Evolutionary conservation across 2,329 filamentous ascomycete species (phyloP), one percentile per base, ranked within the genome.

Genomic region (Sphaceloma murrayae): DNA sequence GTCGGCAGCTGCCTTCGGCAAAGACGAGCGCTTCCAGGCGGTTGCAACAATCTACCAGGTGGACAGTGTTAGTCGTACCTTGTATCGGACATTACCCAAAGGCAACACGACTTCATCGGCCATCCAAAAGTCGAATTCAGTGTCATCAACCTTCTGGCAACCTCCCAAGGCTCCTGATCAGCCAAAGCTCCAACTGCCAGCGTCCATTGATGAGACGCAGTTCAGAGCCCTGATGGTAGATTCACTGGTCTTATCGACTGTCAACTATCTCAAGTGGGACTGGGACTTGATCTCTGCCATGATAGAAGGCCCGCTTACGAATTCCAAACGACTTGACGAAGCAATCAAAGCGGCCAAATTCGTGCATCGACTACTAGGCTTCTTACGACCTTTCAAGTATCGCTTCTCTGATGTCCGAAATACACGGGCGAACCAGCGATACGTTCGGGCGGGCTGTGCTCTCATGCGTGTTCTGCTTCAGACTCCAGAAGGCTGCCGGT

Each of bases 31-130:
- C 45, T 88, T 88, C 53, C 72, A 83, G 46, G 86, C 89, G 5
- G 88, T 86, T 5, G 81, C 86, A 5, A 93, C 93, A 13, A 85
- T 98, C 9, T 98, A 96, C 57, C 91, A 96, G 59, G 94, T 98
- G 44, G 94, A 94, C 65, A 95, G 89, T 58, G 87, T 98, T 52
- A 98, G 89, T 61, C 78, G 86, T 50, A 96, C 88, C 0, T 67
- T 98, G 10, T 93, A 93, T 58, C 76, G 87, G 46, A 93, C 85
- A 36, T 19, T 40, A 17, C 56, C 47, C 14, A 43, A 50, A 14
- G 47, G 46, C 3, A 51, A 52, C n/a, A 47, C 48, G 2, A 49
- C 32, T 17, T 49, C 45, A 6, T 47, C 51, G n/a, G 50, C 54
- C 3, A 52, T 52, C 5, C 52, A 54, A 16, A 52, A 58, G 34